Base-by-base conservation (phyloP, 768 basidiomycete species). In the Mrakia gelida region DNA sequence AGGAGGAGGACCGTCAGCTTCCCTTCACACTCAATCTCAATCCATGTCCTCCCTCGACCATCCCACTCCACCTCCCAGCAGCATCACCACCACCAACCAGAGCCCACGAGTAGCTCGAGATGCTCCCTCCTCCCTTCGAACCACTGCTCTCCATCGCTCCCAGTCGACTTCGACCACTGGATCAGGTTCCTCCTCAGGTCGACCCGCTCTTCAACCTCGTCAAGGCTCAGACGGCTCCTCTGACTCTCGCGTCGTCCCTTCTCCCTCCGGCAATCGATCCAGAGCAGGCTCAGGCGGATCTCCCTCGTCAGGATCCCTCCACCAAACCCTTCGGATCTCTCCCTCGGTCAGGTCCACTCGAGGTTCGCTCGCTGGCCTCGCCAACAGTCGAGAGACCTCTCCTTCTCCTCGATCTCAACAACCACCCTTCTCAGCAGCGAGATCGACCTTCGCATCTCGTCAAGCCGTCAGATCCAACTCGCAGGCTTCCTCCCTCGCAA, bases 61-160 rank as follows among this genome's bases (percentile, higher is more conserved):
- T 13, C 9, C 67, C 23, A 26, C 26, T 21, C 38, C 67, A 10
- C 41, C 67, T 3, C 9, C 67, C 16, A 52, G 18, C 16, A 52
- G 18, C 67, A 18, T 0, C 6, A 18, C 34, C 21, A 38, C 8
- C 5, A 21, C 26, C 16, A 21, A 23, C 41, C 18, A 9, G 41
- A 15, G 1, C 26, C 13, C 16, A 41, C 49, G 49, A 21, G 49
- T 21, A 52, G 18, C 67, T n/a, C 67, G 67, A 43, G 38, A 70
- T 23, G 18, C 67, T 45, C 67, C 34, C 38, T 70, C 67, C 67
- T 70, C 67, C 34, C 67, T 70, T 7, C 67, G 67, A 15, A 41
- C 67, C 7, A 70, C 67, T 7, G 67, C 67, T 9, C 67, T 70
- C 38, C 26, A 34, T 7, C 34, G 67, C 34, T 70, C 67, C 10